Base-by-base conservation (phyloP, 352 stramenopile species). In the Globisporangium canariense region DNA sequence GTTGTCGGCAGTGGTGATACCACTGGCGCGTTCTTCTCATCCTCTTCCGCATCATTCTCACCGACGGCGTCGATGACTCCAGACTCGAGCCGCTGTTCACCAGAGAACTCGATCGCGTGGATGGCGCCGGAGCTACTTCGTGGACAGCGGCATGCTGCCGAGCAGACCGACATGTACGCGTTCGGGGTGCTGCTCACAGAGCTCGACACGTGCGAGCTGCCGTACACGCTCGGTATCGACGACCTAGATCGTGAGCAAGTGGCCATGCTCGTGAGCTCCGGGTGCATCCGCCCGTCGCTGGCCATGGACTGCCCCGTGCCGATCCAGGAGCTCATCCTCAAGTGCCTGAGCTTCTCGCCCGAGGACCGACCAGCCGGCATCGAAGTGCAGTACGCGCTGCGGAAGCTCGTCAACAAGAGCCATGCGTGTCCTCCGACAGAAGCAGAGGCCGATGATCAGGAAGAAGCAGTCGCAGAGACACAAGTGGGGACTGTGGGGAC, bases 141-240 rank as follows among this genome's bases (percentile, higher is more conserved):
- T 13, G 74, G 72, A 8, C 71, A 81, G 25, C 60, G 58, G 18
- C 11, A 53, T 10, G 52, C 54, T 62, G 74, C 58, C 41, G 72
- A 77, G 8, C 61, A 75, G 51, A 54, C 73, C 0, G 72, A 84
- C 40, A 62, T 86, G 28, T 88, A 88, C 57, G 57, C 79, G 10
- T 56, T 88, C 1, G 79, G 79, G 40, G 75, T 86, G 18, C 30
- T 88, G 38, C 54, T 88, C n/a, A 86, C 77, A 0, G 79, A 88
- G 49, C 64, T 89, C 7, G 79, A 89, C 45, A 87, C 79, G n/a
- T 81, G 77, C 18, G 62, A 83, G 54, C 60, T 75, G 7, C 79
- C 79, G 9, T 87, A 81, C 36, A 58, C 65, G 16, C 67, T 62
- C 6, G 78, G 74, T 5, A 67, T 83, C 60, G 77, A 81, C 28